Conservation (phyloP, 106 monocot species). For the Xerophyta viscosa region DNA sequence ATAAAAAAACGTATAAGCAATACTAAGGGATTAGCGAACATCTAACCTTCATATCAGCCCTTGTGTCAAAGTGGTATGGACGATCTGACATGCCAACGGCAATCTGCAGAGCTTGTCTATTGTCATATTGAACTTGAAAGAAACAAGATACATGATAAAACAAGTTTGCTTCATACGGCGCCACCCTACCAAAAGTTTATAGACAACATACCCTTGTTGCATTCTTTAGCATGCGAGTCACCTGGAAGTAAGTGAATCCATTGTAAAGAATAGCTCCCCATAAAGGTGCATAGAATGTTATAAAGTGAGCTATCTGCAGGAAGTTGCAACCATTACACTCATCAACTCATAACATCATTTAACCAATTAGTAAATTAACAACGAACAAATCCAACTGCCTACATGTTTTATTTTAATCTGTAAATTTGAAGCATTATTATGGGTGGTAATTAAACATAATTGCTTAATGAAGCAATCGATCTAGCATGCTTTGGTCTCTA, state of each 20-base stretch:
- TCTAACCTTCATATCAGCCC: constrained; percentile 74
- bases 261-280: constrained; percentile 99
- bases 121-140: not conserved
- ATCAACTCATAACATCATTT: too few relatives aligned
- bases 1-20: not conserved
- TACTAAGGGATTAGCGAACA: constrained; percentile 9
- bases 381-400: too few relatives aligned
- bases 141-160: too few relatives aligned
- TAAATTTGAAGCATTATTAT: too few relatives aligned
- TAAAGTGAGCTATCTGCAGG: constrained; percentile 72
- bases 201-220: constrained; percentile 58
- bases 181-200: not conserved
- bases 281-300: constrained; percentile 92
- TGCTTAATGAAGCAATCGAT: too few relatives aligned
- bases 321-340: too few relatives aligned
- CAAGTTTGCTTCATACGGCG: too few relatives aligned
- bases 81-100: constrained; percentile 84
- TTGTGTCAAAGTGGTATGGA: constrained; percentile 51
- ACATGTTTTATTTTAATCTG: too few relatives aligned
- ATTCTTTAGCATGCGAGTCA: constrained; percentile 88
- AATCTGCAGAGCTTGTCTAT: constrained; percentile 53
- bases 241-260: constrained; percentile 93
- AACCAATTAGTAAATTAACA: too few relatives aligned
- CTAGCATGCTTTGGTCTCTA: too few relatives aligned
- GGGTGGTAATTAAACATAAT: too few relatives aligned